These are phyloP conservation scores for Sphagnum fallax DNA, from an alignment of 228 moss, liverwort and hornwort genomes.

Conservation along the genomic window DNA sequence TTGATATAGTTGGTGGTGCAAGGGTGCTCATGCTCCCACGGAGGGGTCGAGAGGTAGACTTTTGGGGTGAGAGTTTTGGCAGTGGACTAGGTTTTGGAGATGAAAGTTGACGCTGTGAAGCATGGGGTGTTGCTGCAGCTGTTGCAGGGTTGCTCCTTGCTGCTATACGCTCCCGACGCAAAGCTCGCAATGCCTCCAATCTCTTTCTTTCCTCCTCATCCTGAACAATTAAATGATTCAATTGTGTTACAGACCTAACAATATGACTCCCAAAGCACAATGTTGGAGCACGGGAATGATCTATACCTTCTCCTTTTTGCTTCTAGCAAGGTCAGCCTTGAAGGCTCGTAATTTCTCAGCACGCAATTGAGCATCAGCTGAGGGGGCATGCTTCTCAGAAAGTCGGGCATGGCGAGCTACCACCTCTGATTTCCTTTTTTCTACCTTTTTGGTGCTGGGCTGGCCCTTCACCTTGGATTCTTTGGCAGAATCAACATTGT, in stretches of 20 bases:
- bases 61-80: slow-evolving; percentile 50
- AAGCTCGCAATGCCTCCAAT: slow-evolving; percentile 43
- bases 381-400: slow-evolving; percentile 32
- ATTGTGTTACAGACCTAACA: not conserved
- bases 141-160: slow-evolving; percentile 56
- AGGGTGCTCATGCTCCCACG: slow-evolving; percentile 3
- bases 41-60: slow-evolving; percentile 1
- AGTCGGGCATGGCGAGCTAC: slow-evolving; percentile 26
- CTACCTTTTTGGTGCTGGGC: slow-evolving; percentile 46
- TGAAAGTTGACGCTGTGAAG: slow-evolving; percentile 23
- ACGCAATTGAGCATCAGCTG: slow-evolving; percentile 53
- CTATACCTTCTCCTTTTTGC: slow-evolving; percentile 57
- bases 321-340: slow-evolving; percentile 51
- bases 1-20: slow-evolving; percentile 6
- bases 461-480: slow-evolving; percentile 47
- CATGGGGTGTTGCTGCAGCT: slow-evolving; percentile 43
- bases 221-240: slow-evolving; percentile 7
- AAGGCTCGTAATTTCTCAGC: slow-evolving; percentile 55
- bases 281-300: not conserved
- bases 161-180: slow-evolving; percentile 56
- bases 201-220: slow-evolving; percentile 65
- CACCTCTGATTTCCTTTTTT: slow-evolving; percentile 64
- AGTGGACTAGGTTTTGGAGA: slow-evolving; percentile 31
- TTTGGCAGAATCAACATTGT: slow-evolving; percentile 26
- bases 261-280: not conserved